Base-by-base conservation (phyloP, 305 asterid genomes). In the Rubia peregrina region DNA sequence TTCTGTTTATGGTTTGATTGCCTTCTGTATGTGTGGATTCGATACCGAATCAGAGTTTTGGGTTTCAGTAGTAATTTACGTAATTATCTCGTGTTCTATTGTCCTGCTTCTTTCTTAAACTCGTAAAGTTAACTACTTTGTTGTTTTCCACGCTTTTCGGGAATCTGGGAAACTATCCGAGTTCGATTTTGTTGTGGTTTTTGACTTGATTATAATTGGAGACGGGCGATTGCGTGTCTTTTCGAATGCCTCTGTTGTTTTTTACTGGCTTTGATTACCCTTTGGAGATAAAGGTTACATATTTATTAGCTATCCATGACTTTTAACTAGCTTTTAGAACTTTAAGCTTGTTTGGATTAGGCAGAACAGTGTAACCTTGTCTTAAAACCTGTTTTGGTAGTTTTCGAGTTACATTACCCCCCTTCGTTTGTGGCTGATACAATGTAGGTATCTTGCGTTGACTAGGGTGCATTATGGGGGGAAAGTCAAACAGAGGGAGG, bases 401-500 rank as follows among this genome's bases (percentile, higher is more conserved):
- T 36, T 67, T 16, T 33, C n/a, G 55, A 30, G 21, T 49, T 49
- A 17, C 51, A 26, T 51, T 16, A 30, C 62, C 11, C n/a, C 10
- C 3, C 8, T 14, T 49, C 14, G 59, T 55, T 56, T 55, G 40
- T 61, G 51, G 51, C 38, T 36, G 61, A 33, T n/a, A 9, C 24
- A 44, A 17, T 68, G 60, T 68, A 22, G 64, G 12, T 36, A n/a
- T 51, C 19, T 19, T 36, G 36, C 12, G 17, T 12, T 26, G 48
- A 68, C 40, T 53, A 38, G 65, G 73, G 65, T 62, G 19, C 13
- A 5, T 6, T n/a, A 69, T 69, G 73, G 73, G 65, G 16, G 73
- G 73, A 6, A 70, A 70, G 56, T 70, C 73, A 22, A 70, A 70
- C 49, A 56, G 48, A 70, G 73, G 73, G 66, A 70, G 64, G 55